Percentiles rank a stretch among this genome's conserved stretches.
phyloP scores from a whole-genome alignment of 306 rosid species.

The Inga leiocalycina region DNA sequence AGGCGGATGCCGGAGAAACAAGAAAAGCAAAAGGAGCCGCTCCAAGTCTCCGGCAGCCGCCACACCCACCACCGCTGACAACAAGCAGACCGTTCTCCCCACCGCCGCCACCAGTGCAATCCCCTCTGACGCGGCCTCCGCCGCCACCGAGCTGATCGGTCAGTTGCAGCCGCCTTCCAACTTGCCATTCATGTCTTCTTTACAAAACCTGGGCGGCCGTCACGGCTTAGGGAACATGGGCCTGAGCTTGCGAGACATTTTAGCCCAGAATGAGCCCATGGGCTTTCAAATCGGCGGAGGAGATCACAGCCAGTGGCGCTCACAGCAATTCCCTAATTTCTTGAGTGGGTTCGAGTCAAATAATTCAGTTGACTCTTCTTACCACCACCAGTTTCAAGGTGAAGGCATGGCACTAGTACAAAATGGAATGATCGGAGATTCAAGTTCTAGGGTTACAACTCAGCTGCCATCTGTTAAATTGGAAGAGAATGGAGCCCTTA shows the following conservation, averaged over 20 bases:
- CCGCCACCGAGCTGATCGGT: slow-evolving; percentile 39
- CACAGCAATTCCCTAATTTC: slow-evolving; percentile 63
- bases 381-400: slow-evolving; percentile 49
- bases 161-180: slow-evolving; percentile 53
- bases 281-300: slow-evolving; percentile 58
- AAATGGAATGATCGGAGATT: slow-evolving; percentile 41
- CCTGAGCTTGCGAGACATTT: slow-evolving; percentile 58
- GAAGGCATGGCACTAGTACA: not conserved
- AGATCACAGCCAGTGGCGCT: slow-evolving; percentile 57
- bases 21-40: slow-evolving; percentile 70
- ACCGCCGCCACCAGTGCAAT: slow-evolving; percentile 42
- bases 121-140: slow-evolving; percentile 33
- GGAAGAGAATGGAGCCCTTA: slow-evolving; percentile 54
- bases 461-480: slow-evolving; percentile 51
- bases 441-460: slow-evolving; percentile 58
- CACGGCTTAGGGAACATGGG: slow-evolving; percentile 62
- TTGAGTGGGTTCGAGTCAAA: slow-evolving; percentile 56
- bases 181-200: slow-evolving; percentile 67
- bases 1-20: slow-evolving; percentile 90
- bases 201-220: slow-evolving; percentile 60
- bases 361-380: slow-evolving; percentile 29
- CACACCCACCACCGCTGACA: not conserved
- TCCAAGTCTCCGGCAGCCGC: slow-evolving; percentile 62
- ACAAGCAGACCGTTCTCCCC: slow-evolving; percentile 38
- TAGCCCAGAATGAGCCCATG: slow-evolving; percentile 49